Evolutionary conservation across 805 yeast genomes (phyloP).

Genomic region (Teunomyces funiuensis): DNA sequence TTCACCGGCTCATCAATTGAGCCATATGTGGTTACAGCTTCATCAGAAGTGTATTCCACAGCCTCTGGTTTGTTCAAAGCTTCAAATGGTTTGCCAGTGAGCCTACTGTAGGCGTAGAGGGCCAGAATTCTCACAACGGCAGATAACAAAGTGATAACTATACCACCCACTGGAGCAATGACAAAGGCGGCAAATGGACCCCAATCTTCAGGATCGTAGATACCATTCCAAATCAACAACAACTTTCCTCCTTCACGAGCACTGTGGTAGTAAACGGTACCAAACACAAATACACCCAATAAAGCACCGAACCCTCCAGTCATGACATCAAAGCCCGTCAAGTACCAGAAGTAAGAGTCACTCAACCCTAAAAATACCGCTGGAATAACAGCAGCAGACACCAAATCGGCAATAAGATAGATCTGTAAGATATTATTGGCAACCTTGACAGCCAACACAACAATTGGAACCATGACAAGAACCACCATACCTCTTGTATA

Average conservation of each 20-base stretch:
- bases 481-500: conserved; percentile 72
- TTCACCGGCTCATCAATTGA: conserved; percentile 17
- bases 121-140: conserved; percentile 48
- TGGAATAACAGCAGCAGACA: conserved; percentile 86
- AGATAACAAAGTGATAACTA: conserved; percentile 54
- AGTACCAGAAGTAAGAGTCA: conserved; percentile 56
- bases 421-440: conserved; percentile 84
- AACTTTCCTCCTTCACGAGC: conserved; percentile 78
- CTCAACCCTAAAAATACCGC: conserved; percentile 77
- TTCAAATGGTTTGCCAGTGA: conserved; percentile 41
- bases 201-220: conserved; percentile 80
- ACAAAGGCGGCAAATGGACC: conserved; percentile 94
- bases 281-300: conserved; percentile 77
- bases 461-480: conserved; percentile 78
- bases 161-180: conserved; percentile 81
- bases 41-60: conserved; percentile 15
- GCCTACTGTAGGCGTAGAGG: conserved; percentile 30
- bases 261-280: conserved; percentile 70
- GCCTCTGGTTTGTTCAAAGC: conserved; percentile 43
- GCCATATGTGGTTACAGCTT: conserved; percentile 13
- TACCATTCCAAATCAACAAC: conserved; percentile 74
- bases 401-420: conserved; percentile 86
- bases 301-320: conserved; percentile 84
- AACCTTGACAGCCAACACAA: conserved; percentile 78
- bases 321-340: conserved; percentile 79